Conservation (phyloP, 2,329 filamentous ascomycete species). For the Juglanconis sp. region DNA sequence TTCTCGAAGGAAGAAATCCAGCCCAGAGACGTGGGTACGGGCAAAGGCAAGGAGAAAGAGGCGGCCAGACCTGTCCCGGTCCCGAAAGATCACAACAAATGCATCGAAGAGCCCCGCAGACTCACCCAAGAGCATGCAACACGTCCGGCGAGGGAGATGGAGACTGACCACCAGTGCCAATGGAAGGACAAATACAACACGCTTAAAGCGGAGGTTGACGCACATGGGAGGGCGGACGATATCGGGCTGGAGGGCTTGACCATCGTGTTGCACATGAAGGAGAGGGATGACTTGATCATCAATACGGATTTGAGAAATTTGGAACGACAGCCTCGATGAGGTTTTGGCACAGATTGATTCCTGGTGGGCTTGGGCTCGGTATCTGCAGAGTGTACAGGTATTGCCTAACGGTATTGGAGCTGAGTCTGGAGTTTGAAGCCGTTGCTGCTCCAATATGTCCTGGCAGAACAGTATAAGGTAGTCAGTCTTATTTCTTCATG, state of each 20-base stretch:
- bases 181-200: conserved; percentile 42
- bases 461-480: not conserved
- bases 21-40: not conserved
- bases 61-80: not conserved
- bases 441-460: not conserved
- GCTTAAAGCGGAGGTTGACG: conserved; percentile 36
- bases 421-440: not conserved
- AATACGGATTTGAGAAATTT: conserved; percentile 41
- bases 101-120: not conserved
- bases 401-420: not conserved
- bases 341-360: not conserved
- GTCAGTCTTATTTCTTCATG: not conserved
- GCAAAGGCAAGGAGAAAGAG: not conserved
- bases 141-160: not conserved
- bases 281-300: conserved; percentile 49
- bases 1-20: not conserved
- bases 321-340: not conserved
- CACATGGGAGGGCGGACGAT: conserved; percentile 26
- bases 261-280: conserved; percentile 47
- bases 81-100: not conserved
- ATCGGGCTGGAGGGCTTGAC: conserved; percentile 47
- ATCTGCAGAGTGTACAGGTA: too few relatives aligned
- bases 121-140: not conserved
- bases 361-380: not conserved
- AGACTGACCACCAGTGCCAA: conserved; percentile 35